phyloP scores from a whole-genome alignment of 2,329 filamentous ascomycete genomes.

The Colletotrichum kahawae region DNA sequence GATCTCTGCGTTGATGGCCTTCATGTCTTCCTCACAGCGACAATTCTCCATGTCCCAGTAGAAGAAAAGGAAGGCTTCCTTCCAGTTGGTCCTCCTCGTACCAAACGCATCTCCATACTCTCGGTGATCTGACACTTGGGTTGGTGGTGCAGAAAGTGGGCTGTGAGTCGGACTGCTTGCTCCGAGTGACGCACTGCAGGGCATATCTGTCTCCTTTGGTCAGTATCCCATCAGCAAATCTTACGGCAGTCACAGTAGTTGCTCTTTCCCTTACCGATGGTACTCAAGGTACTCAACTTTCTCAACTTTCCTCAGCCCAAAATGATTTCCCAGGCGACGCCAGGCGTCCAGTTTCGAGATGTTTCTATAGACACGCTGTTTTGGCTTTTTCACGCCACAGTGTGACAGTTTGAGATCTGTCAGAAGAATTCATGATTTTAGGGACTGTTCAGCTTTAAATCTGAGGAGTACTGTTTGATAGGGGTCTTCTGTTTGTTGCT shows the following conservation, averaged over 20 bases:
- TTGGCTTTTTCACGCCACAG: not conserved
- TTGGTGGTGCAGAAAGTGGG: not conserved
- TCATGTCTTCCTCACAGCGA: not conserved
- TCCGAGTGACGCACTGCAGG: not conserved
- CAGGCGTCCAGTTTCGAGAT: not conserved
- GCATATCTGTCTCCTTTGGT: not conserved
- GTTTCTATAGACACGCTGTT: no score
- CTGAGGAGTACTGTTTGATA: not conserved
- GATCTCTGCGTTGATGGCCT: not conserved
- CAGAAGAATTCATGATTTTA: not conserved
- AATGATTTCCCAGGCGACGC: not conserved
- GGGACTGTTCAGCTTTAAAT: not conserved
- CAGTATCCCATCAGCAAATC: not conserved
- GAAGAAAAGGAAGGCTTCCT: constrained; percentile 12
- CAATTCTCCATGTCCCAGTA: not conserved
- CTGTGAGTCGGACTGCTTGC: not conserved
- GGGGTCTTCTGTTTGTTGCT: not conserved
- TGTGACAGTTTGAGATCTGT: not conserved
- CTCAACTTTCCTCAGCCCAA: not conserved
- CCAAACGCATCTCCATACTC: not conserved
- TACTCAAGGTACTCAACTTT: not conserved
- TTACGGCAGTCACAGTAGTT: not conserved
- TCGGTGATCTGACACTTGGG: not conserved
- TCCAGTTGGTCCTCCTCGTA: not conserved
- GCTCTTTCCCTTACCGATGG: not conserved